Evolutionary conservation across 257 asterid genomes (phyloP), one percentile per base, ranked within the genome.

Genomic region (Datura wrightii): DNA sequence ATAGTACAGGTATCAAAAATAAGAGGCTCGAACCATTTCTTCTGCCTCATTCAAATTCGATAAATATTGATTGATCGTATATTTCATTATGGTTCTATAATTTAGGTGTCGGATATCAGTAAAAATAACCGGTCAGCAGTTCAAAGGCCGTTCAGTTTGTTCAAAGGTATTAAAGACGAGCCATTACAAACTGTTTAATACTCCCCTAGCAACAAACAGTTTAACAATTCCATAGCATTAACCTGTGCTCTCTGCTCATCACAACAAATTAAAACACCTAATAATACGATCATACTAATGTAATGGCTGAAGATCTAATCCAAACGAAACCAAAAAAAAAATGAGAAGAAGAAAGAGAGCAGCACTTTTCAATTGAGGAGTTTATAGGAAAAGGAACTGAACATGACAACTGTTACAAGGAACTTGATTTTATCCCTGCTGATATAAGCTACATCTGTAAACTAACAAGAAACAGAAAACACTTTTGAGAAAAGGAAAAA

Each of bases 331-430:
- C 31, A 24, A 24, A 24, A 10, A 10, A 6, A 44, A 19, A 46
- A 71, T 18, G 19, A 72, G 19, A 19, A n/a, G 39, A 46, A n/a
- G 37, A 42, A 69, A 69, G 31, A 71, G 42, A 42, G 41, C 58
- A 72, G 58, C 37, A 72, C 8, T 46, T 46, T 19, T 72, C 58
- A 19, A 72, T 72, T 42, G 53, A 67, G 6, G 9, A 71, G 79
- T 71, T 24, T 3, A 0, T n/a, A 71, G 15, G 10, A 42, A 71
- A 71, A 69, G 79, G 59, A 72, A 72, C 80, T 19, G 10, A 72
- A 72, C 58, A 72, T 46, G 80, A 41, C 80, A 72, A 46, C 80
- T 11, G 80, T n/a, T 46, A 11, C 42, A 72, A 72, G 80, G 59
- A 46, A 10, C 59, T 6, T 48, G 59, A 74, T 74, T 71, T 74